Conservation (phyloP, 192 early-diverging fungal genomes). For the Umbelopsis sp. region DNA sequence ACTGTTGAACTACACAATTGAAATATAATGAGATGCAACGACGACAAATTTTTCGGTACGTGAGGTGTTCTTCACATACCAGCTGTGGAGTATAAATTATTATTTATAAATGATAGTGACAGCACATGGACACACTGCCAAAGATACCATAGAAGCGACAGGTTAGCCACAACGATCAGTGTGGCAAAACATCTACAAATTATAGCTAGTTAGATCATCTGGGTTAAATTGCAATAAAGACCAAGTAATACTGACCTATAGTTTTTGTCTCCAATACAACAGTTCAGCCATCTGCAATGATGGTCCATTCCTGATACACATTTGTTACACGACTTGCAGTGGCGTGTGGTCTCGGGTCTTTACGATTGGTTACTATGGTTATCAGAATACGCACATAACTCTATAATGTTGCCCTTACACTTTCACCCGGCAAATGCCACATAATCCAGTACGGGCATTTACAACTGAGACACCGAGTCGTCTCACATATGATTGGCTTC, state of each 20-base stretch:
- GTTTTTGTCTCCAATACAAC: conserved; percentile 37
- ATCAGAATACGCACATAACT: too few relatives aligned
- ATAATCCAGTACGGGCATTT: conserved; percentile 30
- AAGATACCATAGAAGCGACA: conserved; percentile 30
- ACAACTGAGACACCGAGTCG: conserved; percentile 38
- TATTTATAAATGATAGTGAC: background rate
- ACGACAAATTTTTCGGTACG: background rate
- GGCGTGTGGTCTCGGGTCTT: conserved; percentile 31
- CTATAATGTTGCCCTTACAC: conserved; percentile 29
- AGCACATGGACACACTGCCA: conserved; percentile 15
- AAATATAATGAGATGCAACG: background rate
- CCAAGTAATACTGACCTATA: conserved; percentile 25
- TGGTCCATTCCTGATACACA: conserved; percentile 44
- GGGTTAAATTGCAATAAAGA: background rate
- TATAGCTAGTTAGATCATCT: background rate
- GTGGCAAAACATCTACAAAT: conserved; percentile 25
- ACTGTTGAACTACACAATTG: conserved; percentile 2
- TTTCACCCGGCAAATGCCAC: conserved; percentile 41
- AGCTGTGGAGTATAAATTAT: background rate
- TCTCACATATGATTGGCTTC: conserved; percentile 35
- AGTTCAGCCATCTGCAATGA: conserved; percentile 42
- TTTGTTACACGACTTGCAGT: conserved; percentile 45
- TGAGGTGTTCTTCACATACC: background rate
- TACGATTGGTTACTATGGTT: background rate
- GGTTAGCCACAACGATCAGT: conserved; percentile 18